Evolutionary conservation across 805 yeast species (phyloP), one percentile per base, ranked within the genome.

Genomic region (Maudiozyma pseudohumilis): DNA sequence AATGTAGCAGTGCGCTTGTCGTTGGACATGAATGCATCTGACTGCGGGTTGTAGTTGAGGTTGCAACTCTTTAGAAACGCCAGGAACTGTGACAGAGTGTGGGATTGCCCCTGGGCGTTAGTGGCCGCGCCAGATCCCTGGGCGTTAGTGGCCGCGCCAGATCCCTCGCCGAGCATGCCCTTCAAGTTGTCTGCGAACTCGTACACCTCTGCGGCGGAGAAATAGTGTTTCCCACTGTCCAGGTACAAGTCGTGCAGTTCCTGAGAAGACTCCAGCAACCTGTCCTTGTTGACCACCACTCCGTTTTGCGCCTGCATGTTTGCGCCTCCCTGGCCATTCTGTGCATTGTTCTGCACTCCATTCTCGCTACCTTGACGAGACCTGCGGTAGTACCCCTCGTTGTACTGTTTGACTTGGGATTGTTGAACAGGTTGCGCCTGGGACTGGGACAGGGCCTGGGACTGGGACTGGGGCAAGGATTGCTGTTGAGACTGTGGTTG

Each of bases 241-340:
- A 51, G 40, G 47, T 70, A 81, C 33, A 72, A 59, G 8, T 56
- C 46, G 39, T 72, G 72, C 40, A 82, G 65, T 10, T 72, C 77
- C 0, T 68, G 60, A 0, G 87, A 76, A 2, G 86, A 74, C 17
- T 75, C 61, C 22, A 80, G 75, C 35, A 69, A 66, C 38, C 69
- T 72, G 32, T 73, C 72, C 36, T 68, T 69, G 31, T 78, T 59
- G 5, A 78, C 48, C 27, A 80, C 27, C 17, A 53, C 59, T 1
- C 87, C 86, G 52, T 80, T 79, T n/a, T 31, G 80, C 87, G 18
- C 12, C n/a, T 22, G 18, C 11, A 23, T 13, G 18, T 11, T 13
- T 32, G 23, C 12, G 26, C 32, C 20, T 34, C 28, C 9, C 15
- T 34, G n/a, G 12, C 17, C 4, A 16, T 13, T 10, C 13, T 25